A percentile compares a stretch with the other conserved stretches of the same genome.
Evolutionary conservation across 2,329 filamentous ascomycete genomes (phyloP).

Genomic region (Aureobasidium sp.): DNA sequence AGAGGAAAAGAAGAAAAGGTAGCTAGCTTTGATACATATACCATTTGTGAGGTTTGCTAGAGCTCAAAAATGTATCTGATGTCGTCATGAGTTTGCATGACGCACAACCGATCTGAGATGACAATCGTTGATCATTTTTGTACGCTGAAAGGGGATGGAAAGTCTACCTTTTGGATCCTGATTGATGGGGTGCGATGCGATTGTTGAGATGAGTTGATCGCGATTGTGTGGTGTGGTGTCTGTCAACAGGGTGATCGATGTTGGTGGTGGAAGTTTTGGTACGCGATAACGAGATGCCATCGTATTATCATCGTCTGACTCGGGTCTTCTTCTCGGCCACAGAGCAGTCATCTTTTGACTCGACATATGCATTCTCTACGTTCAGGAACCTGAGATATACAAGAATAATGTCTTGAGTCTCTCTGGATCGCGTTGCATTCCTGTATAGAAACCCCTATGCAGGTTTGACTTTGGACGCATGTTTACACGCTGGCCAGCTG

Average conservation of each 20-base stretch:
- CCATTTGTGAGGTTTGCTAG: background rate
- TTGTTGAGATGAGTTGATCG: background rate
- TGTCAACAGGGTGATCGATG: background rate
- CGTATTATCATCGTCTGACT: background rate
- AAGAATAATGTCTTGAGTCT: background rate
- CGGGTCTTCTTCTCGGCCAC: background rate
- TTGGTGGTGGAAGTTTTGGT: background rate
- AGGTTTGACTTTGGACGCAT: too few species aligned
- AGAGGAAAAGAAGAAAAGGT: background rate
- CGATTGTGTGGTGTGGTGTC: background rate
- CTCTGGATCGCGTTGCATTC: background rate
- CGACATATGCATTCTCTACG: background rate
- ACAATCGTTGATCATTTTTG: background rate
- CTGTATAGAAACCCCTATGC: background rate
- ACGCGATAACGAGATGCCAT: background rate
- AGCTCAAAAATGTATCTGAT: background rate
- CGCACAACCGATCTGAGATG: background rate
- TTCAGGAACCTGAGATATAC: background rate
- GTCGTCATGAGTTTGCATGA: background rate
- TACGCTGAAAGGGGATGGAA: too few species aligned
- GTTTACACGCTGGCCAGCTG: background rate
- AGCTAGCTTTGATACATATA: background rate
- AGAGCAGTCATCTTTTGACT: background rate
- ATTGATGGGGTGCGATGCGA: background rate
- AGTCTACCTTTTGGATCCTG: slow-evolving; percentile 1